Evolutionary conservation across 177 flowering plant species (phyloP), one percentile per base, ranked within the genome.

Genomic region (Vitis hybrid): DNA sequence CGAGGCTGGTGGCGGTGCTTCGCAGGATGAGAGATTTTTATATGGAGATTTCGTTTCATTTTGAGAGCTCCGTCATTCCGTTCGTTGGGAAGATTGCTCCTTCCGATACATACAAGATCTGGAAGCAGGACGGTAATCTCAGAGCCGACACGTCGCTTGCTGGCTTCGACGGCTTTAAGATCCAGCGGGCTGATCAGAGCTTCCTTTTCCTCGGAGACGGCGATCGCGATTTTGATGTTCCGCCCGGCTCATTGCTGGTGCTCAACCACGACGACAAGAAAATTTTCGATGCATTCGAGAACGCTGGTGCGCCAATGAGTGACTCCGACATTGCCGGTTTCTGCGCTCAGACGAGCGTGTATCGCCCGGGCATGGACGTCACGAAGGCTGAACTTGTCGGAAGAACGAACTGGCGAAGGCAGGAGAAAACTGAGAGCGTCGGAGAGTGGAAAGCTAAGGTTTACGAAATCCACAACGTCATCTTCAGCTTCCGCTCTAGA

Each of bases 361-460:
- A 90, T 76, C 88, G 98, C 1, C 98, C 97, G 0, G 98, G 98
- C 3, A 89, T 95, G 87, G 99, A 95, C 72, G 97, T 95, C 1
- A 93, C 98, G 12, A 84, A 74, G 45, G 98, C 99, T 0, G 90
- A 89, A 67, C 84, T 95, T 4, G 83, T 90, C 2, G 77, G 83
- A 2, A 74, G 93, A 51, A 87, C 87, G 45, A 95, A 90, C 62
- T 93, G 99, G 99, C 79, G 99, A 64, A 64, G 91, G 50, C 94
- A 95, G 53, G 98, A 93, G 76, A 89, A 83, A 66, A 86, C 80
- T 1, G 99, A 95, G 52, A 81, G 56, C 55, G 91, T 95, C 7
- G 94, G 94, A 0, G 90, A 89, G 52, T 95, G 97, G 97, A 93
- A 91, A 71, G 90, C 97, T 5, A 90, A 75, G 73, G 94, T 90